Conservation (phyloP, 2,329 filamentous ascomycete genomes). For the Cladosporium phlei region DNA sequence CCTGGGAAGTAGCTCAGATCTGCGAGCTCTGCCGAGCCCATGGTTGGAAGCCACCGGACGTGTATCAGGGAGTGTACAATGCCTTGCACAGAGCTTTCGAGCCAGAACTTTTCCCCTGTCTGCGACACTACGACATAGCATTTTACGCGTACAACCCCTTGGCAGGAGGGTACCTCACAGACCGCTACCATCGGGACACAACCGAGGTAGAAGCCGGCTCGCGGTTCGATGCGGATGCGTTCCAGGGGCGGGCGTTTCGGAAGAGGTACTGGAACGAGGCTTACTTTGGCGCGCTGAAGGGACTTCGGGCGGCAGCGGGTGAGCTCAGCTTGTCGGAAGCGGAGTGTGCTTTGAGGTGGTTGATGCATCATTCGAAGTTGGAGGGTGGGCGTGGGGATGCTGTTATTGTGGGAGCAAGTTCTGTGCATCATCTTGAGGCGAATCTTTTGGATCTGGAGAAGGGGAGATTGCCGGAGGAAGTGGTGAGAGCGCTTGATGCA, state of each 20-base stretch:
- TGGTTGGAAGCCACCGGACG: constrained; percentile 40
- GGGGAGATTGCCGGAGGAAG: constrained; percentile 36
- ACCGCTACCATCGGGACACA: constrained; percentile 31
- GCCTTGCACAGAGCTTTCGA: constrained; percentile 37
- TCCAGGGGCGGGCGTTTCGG: constrained; percentile 36
- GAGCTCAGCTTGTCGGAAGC: constrained; percentile 40
- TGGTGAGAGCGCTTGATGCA: constrained; percentile 36
- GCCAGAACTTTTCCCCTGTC: constrained; percentile 39
- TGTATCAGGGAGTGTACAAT: constrained; percentile 47
- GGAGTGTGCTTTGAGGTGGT: constrained; percentile 45
- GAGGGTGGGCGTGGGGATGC: constrained; percentile 32
- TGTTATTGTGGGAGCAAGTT: constrained; percentile 38
- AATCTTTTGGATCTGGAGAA: constrained; percentile 38
- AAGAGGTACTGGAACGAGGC: constrained; percentile 39
- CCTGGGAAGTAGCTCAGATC: constrained; percentile 47
- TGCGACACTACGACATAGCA: constrained; percentile 40
- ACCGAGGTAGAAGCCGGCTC: constrained; percentile 33
- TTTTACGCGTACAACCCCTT: constrained; percentile 42
- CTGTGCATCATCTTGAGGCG: constrained; percentile 34
- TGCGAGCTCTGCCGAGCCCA: constrained; percentile 41
- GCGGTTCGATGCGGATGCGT: constrained; percentile 38
- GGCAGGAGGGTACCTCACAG: constrained; percentile 45
- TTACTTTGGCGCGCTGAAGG: constrained; percentile 42
- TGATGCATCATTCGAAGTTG: constrained; percentile 40
- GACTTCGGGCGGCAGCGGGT: constrained; percentile 33